Percentiles rank a stretch among this genome's conserved stretches.
phyloP scores from a whole-genome alignment of 2,329 filamentous ascomycete species.

The Fusarium sp. region DNA sequence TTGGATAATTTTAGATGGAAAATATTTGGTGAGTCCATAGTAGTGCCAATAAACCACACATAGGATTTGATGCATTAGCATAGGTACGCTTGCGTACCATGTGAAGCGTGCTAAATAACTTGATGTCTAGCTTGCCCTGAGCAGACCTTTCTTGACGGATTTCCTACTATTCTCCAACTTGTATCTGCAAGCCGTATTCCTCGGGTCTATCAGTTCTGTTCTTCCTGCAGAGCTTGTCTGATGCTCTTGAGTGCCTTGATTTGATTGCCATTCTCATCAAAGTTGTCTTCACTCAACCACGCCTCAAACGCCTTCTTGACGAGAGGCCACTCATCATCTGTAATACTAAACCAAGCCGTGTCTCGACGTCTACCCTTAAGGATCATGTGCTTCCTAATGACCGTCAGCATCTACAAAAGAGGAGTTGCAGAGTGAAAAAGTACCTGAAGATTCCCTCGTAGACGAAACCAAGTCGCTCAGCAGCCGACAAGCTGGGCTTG shows the following conservation, averaged over 20 bases:
- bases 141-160: no score
- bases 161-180: no score
- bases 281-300: constrained; percentile 69
- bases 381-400: constrained; percentile 66
- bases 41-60: no score
- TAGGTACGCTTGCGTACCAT: no score
- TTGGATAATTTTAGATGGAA: no score
- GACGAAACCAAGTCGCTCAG: constrained; percentile 67
- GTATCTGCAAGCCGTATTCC: no score
- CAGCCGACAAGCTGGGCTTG: constrained; percentile 64
- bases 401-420: background rate
- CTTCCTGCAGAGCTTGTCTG: constrained; percentile 2
- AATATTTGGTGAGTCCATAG: background rate
- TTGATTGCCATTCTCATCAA: constrained; percentile 66
- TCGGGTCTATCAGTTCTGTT: background rate
- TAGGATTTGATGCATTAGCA: no score
- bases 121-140: background rate
- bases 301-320: constrained; percentile 60
- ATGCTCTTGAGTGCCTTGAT: constrained; percentile 56
- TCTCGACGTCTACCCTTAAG: constrained; percentile 68
- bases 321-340: constrained; percentile 68
- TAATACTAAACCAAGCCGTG: constrained; percentile 70
- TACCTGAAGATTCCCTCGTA: constrained; percentile 70
- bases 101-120: background rate
- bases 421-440: accelerated